Evolutionary conservation across 2,329 filamentous ascomycete species (phyloP).

Genomic region (Thielaviopsis euricoi): DNA sequence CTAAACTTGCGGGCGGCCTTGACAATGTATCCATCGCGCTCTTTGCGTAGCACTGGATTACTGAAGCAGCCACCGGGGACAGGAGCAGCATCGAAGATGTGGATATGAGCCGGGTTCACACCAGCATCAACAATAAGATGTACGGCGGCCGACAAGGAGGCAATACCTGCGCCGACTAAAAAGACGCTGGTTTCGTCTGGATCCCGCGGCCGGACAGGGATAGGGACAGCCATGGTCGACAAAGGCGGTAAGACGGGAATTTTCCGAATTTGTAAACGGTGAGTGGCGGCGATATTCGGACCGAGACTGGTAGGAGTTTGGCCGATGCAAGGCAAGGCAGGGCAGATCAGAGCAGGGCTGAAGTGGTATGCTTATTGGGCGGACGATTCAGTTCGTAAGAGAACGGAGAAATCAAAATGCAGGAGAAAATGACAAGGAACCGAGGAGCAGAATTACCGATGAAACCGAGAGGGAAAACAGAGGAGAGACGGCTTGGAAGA

Average conservation of each 20-base stretch:
- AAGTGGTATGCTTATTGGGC: not conserved
- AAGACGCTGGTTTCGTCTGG: constrained; percentile 14
- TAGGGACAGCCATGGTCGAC: not conserved
- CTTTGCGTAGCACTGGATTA: constrained; percentile 16
- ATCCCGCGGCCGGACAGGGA: not conserved
- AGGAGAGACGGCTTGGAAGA: not conserved
- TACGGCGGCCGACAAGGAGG: constrained; percentile 20
- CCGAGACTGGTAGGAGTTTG: not conserved
- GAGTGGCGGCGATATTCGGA: too few species aligned
- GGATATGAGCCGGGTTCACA: constrained; percentile 19
- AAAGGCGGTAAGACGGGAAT: not conserved
- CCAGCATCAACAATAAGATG: constrained; percentile 21
- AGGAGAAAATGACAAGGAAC: not conserved
- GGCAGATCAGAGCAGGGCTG: not conserved
- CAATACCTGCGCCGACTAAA: constrained; percentile 21
- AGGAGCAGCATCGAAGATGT: constrained; percentile 19
- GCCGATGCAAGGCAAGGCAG: not conserved
- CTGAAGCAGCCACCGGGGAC: constrained; percentile 18
- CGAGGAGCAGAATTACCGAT: not conserved
- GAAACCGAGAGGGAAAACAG: not conserved
- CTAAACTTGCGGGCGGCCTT: constrained; percentile 21
- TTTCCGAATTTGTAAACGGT: not conserved
- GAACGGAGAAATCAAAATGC: not conserved
- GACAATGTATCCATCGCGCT: constrained; percentile 20
- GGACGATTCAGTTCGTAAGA: not conserved